Evolutionary conservation across 164 flowering plant species (phyloP), one percentile per base, ranked within the genome.

Genomic region (Malania oleifera): DNA sequence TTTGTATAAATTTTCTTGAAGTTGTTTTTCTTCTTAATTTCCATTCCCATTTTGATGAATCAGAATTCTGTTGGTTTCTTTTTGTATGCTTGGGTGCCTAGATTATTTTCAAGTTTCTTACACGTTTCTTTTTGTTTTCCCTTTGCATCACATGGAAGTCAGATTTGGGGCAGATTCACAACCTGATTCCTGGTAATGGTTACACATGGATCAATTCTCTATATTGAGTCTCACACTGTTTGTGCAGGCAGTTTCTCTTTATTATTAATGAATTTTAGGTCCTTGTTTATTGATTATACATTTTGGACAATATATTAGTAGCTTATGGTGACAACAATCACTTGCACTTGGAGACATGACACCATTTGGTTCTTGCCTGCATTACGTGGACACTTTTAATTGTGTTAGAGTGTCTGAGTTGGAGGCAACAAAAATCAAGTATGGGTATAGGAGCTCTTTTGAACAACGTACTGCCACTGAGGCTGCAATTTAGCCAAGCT

Each of bases 171-270:
- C 75, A 77, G 71, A 80, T 93, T 70, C 85, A 72, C 57, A 65
- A 74, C 72, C 73, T 90, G 57, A 68, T 88, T 74, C 95, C 92
- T 56, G 99, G 99, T 90, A 86, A 81, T 51, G 24, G 10, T 64
- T 62, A 52, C 48, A 41, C 23, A 13, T 38, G n/a, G 39, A 51
- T 69, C 35, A 2, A 18, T 10, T 61, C 1, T 39, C 1, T 2
- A 18, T 41, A 25, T 38, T 52, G 13, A 49, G 49, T 12, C 9
- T 59, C 3, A 14, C 26, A 59, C 20, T 56, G 17, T 18, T 2
- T 40, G 11, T 43, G 26, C 34, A 47, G 7, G 27, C 51, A 18
- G 3, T 47, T 12, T 5, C n/a, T n/a, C n/a, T n/a, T n/a, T n/a
- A n/a, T n/a, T n/a, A n/a, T n/a, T n/a, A n/a, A 22, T 1, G 12